These are phyloP conservation scores for Boletus sensibilis DNA, from an alignment of 768 basidiomycete genomes.

Conservation along the genomic window DNA sequence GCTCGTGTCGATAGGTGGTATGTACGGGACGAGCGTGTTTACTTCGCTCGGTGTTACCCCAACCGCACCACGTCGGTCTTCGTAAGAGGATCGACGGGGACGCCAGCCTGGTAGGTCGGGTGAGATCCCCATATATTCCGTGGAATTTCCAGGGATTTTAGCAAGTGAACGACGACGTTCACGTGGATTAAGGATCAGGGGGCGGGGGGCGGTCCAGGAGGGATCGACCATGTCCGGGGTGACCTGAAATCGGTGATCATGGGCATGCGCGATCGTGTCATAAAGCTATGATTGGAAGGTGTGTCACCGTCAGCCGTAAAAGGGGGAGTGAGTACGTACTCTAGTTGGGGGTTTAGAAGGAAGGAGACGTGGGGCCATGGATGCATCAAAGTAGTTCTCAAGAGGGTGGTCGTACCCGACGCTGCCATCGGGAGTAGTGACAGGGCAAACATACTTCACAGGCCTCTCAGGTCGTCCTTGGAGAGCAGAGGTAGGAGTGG, in stretches of 20 bases:
- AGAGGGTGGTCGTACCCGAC: constrained; percentile 23
- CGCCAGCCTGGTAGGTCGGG: constrained; percentile 24
- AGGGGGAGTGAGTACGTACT: constrained; percentile 10
- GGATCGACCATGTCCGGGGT: constrained; percentile 12
- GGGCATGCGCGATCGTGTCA: constrained; percentile 27
- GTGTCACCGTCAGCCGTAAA: not conserved
- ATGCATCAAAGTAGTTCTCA: constrained; percentile 26
- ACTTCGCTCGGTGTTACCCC: constrained; percentile 28
- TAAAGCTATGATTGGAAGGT: constrained; percentile 25
- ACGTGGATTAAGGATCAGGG: constrained; percentile 8
- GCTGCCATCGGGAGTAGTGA: constrained; percentile 11
- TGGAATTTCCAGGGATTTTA: constrained; percentile 12
- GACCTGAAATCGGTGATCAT: constrained; percentile 23
- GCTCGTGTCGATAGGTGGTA: constrained; percentile 25
- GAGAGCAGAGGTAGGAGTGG: constrained; percentile 16
- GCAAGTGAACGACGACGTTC: constrained; percentile 19
- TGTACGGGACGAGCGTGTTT: constrained; percentile 26
- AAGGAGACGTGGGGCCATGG: constrained; percentile 18
- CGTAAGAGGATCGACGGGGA: constrained; percentile 26
- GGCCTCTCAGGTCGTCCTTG: constrained; percentile 10
- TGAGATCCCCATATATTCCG: constrained; percentile 26
- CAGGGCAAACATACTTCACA: constrained; percentile 11
- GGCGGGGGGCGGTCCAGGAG: constrained; percentile 9
- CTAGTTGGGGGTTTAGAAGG: constrained; percentile 11
- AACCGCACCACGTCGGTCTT: constrained; percentile 23